These are phyloP conservation scores for Termitomyces sp. DNA, from an alignment of 768 basidiomycete species.

Conservation along the genomic window DNA sequence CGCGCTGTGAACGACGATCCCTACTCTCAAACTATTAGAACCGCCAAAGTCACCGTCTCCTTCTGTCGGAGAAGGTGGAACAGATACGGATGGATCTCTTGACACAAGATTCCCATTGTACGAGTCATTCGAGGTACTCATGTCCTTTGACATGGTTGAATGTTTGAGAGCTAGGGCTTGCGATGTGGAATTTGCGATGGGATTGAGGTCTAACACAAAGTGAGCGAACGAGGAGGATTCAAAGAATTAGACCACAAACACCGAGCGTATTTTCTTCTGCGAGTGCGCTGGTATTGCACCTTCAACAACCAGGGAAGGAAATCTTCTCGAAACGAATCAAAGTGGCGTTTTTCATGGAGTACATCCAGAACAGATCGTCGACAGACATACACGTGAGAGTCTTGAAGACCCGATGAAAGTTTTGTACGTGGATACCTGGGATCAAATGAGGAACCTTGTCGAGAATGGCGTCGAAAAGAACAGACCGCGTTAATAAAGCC, in stretches of 20 bases:
- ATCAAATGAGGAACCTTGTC: slow-evolving; percentile 2
- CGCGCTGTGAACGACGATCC: slow-evolving; percentile 56
- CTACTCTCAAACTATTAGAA: slow-evolving; percentile 55
- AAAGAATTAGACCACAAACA: slow-evolving; percentile 30
- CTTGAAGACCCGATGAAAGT: slow-evolving; percentile 66
- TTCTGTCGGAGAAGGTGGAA: slow-evolving; percentile 42
- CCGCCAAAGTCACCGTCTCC: slow-evolving; percentile 30
- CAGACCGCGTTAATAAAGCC: slow-evolving; percentile 66
- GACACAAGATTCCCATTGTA: slow-evolving; percentile 15
- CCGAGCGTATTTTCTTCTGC: slow-evolving; percentile 54
- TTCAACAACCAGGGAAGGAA: slow-evolving; percentile 93
- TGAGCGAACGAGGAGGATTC: neutral
- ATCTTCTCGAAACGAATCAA: slow-evolving; percentile 86
- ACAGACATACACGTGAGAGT: slow-evolving; percentile 93
- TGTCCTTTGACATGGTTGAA: slow-evolving; percentile 43
- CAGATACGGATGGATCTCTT: slow-evolving; percentile 32
- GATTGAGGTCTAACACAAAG: slow-evolving; percentile 38
- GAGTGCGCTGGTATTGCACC: slow-evolving; percentile 67
- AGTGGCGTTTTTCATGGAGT: slow-evolving; percentile 60
- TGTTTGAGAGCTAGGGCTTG: slow-evolving; percentile 55
- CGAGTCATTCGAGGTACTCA: slow-evolving; percentile 15
- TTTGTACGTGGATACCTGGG: slow-evolving; percentile 67
- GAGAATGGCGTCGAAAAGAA: neutral
- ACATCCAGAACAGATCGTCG: slow-evolving; percentile 69
- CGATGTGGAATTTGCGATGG: slow-evolving; percentile 38